Base-by-base conservation (phyloP, 176 grass and related monocot genomes). In the Oryza meridionalis region DNA sequence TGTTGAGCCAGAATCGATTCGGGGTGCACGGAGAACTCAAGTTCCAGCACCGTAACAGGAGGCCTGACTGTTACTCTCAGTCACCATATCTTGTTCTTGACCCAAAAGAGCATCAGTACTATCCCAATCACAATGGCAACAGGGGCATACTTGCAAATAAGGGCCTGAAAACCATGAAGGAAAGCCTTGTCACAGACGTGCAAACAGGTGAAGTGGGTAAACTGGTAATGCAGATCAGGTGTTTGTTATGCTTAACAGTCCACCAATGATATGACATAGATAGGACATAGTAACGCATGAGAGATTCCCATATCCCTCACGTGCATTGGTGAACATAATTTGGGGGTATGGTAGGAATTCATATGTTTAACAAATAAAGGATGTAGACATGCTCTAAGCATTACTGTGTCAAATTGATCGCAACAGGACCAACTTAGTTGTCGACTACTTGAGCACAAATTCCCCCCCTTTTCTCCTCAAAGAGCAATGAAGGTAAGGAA, bases 1-100 rank as follows among this genome's bases (percentile, higher is more conserved):
- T 76, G 70, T 77, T 45, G 65, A 59, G 44, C 25, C 75, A 72
- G 78, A 19, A 72, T 70, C 45, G 29, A 74, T 35, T 32, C 25
- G 26, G 0, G 55, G 62, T 68, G 27, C 31, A 29, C 72, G 15
- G n/a, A 11, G 50, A 70, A 64, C 79, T 82, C 74, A 77, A 46
- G 72, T 84, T 65, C 69, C 22, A 43, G 25, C 58, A 35, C 43
- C 12, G 31, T 67, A 73, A 53, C 75, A 38, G 51, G 67, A 49
- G 13, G 11, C 1, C 35, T 46, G 11, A 25, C 77, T 53, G 64
- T 81, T 72, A 24, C 78, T 32, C 47, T 40, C 19, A 4, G 29
- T 97, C 85, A 94, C 93, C 96, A 96, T 81, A 99, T 88, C 90
- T 97, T 97, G 55, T 84, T 88, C 84, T 82, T 97, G 22, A 91